Evolutionary conservation across 208 protist genomes (phyloP).

Genomic region (Acanthamoeba pearcei): DNA sequence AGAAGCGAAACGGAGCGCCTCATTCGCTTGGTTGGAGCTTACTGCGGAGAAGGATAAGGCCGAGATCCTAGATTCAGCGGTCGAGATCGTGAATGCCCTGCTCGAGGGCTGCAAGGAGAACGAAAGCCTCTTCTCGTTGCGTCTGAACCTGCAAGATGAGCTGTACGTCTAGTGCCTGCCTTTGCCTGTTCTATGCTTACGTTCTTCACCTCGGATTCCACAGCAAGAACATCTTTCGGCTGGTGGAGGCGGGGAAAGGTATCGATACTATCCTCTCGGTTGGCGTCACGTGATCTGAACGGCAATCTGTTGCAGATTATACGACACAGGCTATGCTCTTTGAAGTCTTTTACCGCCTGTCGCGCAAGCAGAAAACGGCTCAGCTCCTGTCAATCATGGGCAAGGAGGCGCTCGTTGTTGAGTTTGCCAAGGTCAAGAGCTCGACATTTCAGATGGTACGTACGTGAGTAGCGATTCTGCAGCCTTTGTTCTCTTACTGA

Average conservation of each 20-base stretch:
- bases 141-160: not conserved
- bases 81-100: constrained; percentile 6
- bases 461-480: not conserved
- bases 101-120: not conserved
- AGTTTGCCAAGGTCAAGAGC: not conserved
- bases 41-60: not conserved
- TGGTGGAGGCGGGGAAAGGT: not conserved
- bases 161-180: not conserved
- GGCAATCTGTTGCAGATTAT: not conserved
- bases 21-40: not conserved
- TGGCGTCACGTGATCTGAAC: not conserved
- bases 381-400: not conserved
- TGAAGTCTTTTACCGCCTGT: constrained; percentile 32
- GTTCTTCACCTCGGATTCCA: not conserved
- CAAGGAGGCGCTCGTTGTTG: not conserved
- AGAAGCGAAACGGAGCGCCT: not conserved
- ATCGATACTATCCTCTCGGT: not conserved
- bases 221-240: not conserved
- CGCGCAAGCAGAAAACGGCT: not conserved
- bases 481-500: not conserved
- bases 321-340: constrained; percentile 41
- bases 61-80: not conserved
- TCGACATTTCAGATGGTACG: not conserved
- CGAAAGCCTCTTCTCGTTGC: not conserved
- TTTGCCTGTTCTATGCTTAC: not conserved